Base-by-base conservation (phyloP, 495 filamentous ascomycete genomes). In the Lophiotrema nucula region DNA sequence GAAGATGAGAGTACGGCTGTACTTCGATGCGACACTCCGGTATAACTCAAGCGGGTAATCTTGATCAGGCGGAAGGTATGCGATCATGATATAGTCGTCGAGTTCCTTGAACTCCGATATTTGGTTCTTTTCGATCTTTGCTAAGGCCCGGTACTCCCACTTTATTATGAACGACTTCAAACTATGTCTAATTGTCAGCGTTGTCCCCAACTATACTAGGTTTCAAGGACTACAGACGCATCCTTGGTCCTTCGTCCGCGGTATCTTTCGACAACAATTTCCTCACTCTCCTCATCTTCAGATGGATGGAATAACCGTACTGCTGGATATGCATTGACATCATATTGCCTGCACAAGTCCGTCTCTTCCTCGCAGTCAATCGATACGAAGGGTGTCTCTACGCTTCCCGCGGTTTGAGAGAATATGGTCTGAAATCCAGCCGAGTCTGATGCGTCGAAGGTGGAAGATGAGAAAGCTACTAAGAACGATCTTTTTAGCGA, bases 281-380 rank as follows among this genome's bases (percentile, higher is more conserved):
- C 33, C 37, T 18, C 44, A 23, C 10, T 8, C 23, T 47, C 18
- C 18, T 22, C 44, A 8, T 47, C 41, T 44, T 18, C 45, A 33
- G 18, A 39, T 8, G 4, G 18, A 15, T 46, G 27, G 15, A 76
- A 77, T n/a, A 78, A 68, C 10, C 76, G 72, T 23, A 81, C 68
- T 10, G 79, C 67, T 5, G 79, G 79, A 58, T 76, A 79, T 12
- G 76, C 77, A 3, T 69, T 66, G 21, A 81, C 61, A 15, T 62
- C 63, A 47, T 70, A 66, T 47, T 73, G 65, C 39, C 60, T 37
- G 53, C 77, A 80, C 22, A 78, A 48, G 11, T 67, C 66, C n/a
- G 56, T 12, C 18, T 68, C 62, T 13, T 67, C 48, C n/a, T 68
- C 60, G 59, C 77, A 80, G 58, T 80, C 73, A 4, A 64, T 24